These are phyloP conservation scores for Gymnopilus dilepis DNA, from an alignment of 768 basidiomycete species.

Conservation along the genomic window DNA sequence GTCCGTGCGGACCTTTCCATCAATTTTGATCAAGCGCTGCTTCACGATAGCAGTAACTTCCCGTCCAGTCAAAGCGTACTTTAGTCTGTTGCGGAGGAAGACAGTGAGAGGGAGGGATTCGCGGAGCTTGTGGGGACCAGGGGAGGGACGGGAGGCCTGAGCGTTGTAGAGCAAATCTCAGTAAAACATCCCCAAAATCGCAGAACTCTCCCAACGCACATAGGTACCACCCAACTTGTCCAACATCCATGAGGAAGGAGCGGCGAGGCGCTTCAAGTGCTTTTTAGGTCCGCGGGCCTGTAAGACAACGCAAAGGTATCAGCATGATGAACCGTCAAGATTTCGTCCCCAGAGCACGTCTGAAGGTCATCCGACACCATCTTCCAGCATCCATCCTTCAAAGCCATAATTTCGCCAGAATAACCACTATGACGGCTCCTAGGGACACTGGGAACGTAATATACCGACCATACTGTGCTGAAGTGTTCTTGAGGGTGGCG, in stretches of 20 bases:
- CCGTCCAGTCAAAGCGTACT: constrained; percentile 96
- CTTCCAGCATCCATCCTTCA: constrained; percentile 45
- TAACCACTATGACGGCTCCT: constrained; percentile 27
- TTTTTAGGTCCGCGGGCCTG: constrained; percentile 99
- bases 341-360: constrained; percentile 24
- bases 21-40: constrained; percentile 98
- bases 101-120: constrained; percentile 97
- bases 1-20: constrained; percentile 98
- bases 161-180: constrained; percentile 12
- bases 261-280: constrained; percentile 96
- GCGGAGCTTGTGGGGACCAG: constrained; percentile 98
- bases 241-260: constrained; percentile 99
- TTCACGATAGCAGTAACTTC: constrained; percentile 96
- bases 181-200: constrained; percentile 12
- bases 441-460: constrained; percentile 24
- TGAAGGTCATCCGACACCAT: constrained; percentile 45
- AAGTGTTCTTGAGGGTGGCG: constrained; percentile 48
- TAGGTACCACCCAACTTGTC: constrained; percentile 97
- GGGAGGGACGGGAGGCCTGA: constrained; percentile 94
- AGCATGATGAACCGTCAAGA: constrained; percentile 13
- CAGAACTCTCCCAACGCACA: constrained; percentile 51
- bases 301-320: constrained; percentile 32
- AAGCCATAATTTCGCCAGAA: constrained; percentile 26
- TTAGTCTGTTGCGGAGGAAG: constrained; percentile 98
- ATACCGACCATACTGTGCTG: constrained; percentile 54